Percentiles rank a stretch among this genome's conserved stretches.
Conservation (phyloP, 257 asterid species). For the Fraxinus excelsior region DNA sequence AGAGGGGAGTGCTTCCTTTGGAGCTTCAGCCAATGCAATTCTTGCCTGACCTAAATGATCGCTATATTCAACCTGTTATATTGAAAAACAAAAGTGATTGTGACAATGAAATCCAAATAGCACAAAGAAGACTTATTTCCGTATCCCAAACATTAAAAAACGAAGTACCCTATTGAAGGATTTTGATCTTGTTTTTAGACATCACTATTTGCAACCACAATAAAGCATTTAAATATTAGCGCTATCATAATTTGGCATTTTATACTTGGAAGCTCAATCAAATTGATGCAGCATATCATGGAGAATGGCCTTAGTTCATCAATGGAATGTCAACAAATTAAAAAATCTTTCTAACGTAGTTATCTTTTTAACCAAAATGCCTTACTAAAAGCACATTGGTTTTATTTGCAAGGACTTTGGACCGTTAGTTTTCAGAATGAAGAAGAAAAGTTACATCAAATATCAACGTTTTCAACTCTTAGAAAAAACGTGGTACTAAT, state of each 20-base stretch:
- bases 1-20: slow-evolving; percentile 89
- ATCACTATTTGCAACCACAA: background rate
- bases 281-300: background rate
- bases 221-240: background rate
- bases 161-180: background rate
- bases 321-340: background rate
- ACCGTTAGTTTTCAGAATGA: background rate
- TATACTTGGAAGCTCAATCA: background rate
- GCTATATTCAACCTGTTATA: slow-evolving; percentile 71
- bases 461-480: background rate
- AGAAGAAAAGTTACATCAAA: background rate
- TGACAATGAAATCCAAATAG: slow-evolving; percentile 5
- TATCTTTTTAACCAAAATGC: background rate
- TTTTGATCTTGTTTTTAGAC: background rate
- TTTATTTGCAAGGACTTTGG: background rate
- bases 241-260: background rate
- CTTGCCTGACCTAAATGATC: slow-evolving; percentile 88
- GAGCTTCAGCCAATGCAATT: slow-evolving; percentile 89
- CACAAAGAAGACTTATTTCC: background rate
- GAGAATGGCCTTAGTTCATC: background rate
- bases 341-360: background rate
- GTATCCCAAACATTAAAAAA: background rate
- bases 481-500: background rate
- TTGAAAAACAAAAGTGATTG: slow-evolving; percentile 7
- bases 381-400: background rate